Conservation (phyloP, 2,329 filamentous ascomycete genomes). For the Cladosporium sp. region DNA sequence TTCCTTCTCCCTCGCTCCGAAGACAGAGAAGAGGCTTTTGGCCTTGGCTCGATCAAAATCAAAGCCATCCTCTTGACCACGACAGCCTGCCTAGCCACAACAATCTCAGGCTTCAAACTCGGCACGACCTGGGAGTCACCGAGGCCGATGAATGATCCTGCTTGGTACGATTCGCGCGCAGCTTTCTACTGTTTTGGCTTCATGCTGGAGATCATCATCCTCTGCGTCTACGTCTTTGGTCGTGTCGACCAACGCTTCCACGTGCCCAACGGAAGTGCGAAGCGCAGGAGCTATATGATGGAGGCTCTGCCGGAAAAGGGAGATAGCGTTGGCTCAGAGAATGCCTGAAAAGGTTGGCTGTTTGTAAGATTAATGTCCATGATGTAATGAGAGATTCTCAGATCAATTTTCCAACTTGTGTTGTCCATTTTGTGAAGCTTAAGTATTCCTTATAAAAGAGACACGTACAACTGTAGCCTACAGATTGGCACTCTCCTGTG, state of each 20-base stretch:
- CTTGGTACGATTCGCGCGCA: constrained; percentile 29
- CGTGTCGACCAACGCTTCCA: constrained; percentile 27
- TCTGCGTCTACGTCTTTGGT: constrained; percentile 23
- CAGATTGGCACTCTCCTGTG: too few species aligned
- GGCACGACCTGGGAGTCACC: constrained; percentile 25
- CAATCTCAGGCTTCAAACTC: constrained; percentile 25
- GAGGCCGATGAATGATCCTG: constrained; percentile 22
- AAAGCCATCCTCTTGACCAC: constrained; percentile 21
- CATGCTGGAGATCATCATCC: constrained; percentile 28
- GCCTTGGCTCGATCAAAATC: constrained; percentile 10
- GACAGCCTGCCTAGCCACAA: constrained; percentile 17
- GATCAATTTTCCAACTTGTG: too few species aligned
- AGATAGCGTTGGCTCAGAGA: background rate
- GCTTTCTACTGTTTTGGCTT: constrained; percentile 29
- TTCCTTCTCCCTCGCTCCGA: constrained; percentile 14
- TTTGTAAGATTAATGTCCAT: too few species aligned
- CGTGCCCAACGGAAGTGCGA: constrained; percentile 28
- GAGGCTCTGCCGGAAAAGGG: background rate
- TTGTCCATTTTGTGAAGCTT: too few species aligned
- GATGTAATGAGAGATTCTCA: too few species aligned
- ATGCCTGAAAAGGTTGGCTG: background rate
- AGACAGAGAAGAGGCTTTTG: background rate
- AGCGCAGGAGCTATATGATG: constrained; percentile 13
- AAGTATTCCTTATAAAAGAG: too few species aligned
- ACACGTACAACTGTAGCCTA: too few species aligned